Base-by-base conservation (phyloP, 2,329 filamentous ascomycete genomes). In the Catunica adiposa region DNA sequence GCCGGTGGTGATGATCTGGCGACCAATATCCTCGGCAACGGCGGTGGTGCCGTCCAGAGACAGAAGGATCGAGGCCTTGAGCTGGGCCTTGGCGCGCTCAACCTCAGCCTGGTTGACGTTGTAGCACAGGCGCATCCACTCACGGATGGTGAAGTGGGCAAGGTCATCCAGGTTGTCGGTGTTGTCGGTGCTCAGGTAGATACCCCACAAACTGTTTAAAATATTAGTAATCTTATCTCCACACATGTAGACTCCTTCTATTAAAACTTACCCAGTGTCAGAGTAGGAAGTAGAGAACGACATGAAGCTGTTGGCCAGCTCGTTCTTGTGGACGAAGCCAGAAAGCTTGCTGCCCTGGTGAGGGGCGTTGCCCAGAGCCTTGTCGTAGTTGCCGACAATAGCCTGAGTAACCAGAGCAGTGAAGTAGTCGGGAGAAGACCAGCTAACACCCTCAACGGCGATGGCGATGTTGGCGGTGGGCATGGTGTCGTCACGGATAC, bases 221-320 rank as follows among this genome's bases (percentile, higher is more conserved):
- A 37, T 5, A 17, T 56, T 52, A 56, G 47, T 37, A 20, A 15
- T 15, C 14, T 4, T 11, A n/a, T 38, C n/a, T 40, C 23, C 20
- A 2, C 23, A 7, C 2, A 20, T 5, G 15, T 7, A 22, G 11
- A 47, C 23, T n/a, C 14, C 25, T 17, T 20, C 7, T 47, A 20
- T 9, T 8, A 44, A n/a, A 34, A 69, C 83, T 72, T 80, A 95
- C 89, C 89, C 92, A 69, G 92, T 98, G 71, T 98, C 92, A 68
- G 89, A 97, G 76, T 98, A 98, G 78, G 88, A 95, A 63, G 92
- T 98, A 62, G 89, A 96, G 77, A 98, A 98, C 77, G 87, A 94
- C 94, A 98, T 98, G 80, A 96, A 98, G 81, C 89, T 96, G 78
- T 95, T 98, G 71, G 92, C 92, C 60, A 98, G 80, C 70, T 89